Evolutionary conservation across 1,284 basidiomycete species (phyloP).

Genomic region (Psilocybe mexicana): DNA sequence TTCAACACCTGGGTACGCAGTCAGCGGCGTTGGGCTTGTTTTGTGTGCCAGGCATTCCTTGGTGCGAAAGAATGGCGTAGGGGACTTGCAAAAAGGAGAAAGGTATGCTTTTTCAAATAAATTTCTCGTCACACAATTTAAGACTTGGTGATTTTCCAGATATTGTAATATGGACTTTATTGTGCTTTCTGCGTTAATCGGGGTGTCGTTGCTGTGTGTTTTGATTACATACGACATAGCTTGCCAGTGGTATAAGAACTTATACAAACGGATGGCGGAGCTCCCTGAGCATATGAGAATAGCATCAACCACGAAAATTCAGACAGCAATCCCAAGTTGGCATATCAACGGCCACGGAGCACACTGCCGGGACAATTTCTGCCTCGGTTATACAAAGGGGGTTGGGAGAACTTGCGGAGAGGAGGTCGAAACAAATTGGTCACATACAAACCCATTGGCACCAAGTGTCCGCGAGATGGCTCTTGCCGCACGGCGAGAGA

Average conservation of each 20-base stretch:
- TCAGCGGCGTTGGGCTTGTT: conserved; percentile 9
- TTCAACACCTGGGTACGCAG: conserved; percentile 13
- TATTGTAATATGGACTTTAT: conserved; percentile 28
- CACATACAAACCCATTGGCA: conserved; percentile 1
- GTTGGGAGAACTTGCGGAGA: conserved; percentile 20
- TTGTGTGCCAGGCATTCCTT: conserved; percentile 19
- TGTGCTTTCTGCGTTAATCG: conserved; percentile 15
- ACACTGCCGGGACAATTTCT: conserved; percentile 16
- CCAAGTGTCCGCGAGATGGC: too few relatives aligned
- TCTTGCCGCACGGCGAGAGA: too few relatives aligned
- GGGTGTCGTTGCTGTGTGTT: conserved; percentile 7
- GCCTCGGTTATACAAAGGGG: conserved; percentile 16
- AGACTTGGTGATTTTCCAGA: conserved; percentile 6
- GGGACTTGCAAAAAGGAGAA: conserved; percentile 25
- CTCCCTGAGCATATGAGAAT: conserved; percentile 19
- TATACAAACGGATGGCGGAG: conserved; percentile 13
- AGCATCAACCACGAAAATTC: background rate
- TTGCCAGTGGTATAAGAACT: conserved; percentile 31
- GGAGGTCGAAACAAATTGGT: conserved; percentile 15
- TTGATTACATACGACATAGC: conserved; percentile 26
- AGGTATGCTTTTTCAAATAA: conserved; percentile 9
- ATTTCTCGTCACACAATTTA: background rate
- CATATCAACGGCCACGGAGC: conserved; percentile 23
- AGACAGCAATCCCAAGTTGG: conserved; percentile 22
- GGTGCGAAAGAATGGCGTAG: conserved; percentile 17